Percentiles rank a stretch among this genome's conserved stretches.
These are phyloP conservation scores for Penicillium psychrofluorescens DNA, from an alignment of 495 filamentous ascomycete genomes.

Conservation along the genomic window DNA sequence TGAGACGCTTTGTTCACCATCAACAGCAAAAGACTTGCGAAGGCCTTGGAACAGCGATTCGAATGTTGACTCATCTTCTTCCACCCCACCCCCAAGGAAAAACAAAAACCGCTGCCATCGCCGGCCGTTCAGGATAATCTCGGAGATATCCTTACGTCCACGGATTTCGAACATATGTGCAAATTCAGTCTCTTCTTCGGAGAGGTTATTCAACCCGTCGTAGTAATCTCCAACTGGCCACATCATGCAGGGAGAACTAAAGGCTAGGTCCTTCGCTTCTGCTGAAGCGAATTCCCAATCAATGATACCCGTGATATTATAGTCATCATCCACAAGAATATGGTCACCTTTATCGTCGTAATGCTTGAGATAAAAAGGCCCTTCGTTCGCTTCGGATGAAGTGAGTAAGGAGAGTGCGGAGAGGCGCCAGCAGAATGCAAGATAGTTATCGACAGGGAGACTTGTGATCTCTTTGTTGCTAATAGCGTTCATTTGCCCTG, in stretches of 20 bases:
- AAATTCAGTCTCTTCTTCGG: slow-evolving; percentile 19
- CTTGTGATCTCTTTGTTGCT: no score
- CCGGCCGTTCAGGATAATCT: neutral
- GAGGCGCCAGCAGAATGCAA: no score
- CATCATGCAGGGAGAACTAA: slow-evolving; percentile 26
- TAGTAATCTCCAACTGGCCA: slow-evolving; percentile 27
- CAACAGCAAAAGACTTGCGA: no score
- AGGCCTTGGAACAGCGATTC: no score
- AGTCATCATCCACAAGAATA: slow-evolving; percentile 29
- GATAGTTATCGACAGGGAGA: no score
- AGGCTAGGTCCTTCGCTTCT: slow-evolving; percentile 18
- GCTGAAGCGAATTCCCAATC: slow-evolving; percentile 30
- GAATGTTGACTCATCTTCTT: no score
- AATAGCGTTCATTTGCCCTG: no score
- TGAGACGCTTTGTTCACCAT: no score
- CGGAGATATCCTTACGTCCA: slow-evolving; percentile 10
- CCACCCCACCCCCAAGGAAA: neutral
- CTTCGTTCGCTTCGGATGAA: no score
- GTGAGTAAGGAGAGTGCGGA: no score
- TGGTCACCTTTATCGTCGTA: slow-evolving; percentile 35
- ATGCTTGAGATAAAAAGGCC: slow-evolving; percentile 30
- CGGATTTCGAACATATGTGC: slow-evolving; percentile 17
- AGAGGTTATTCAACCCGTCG: slow-evolving; percentile 22
- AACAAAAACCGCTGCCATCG: slow-evolving; percentile 2
- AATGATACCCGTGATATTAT: slow-evolving; percentile 29